Conservation (phyloP, 1,139 yeast species). For the Lodderomyces parapsilosis region DNA sequence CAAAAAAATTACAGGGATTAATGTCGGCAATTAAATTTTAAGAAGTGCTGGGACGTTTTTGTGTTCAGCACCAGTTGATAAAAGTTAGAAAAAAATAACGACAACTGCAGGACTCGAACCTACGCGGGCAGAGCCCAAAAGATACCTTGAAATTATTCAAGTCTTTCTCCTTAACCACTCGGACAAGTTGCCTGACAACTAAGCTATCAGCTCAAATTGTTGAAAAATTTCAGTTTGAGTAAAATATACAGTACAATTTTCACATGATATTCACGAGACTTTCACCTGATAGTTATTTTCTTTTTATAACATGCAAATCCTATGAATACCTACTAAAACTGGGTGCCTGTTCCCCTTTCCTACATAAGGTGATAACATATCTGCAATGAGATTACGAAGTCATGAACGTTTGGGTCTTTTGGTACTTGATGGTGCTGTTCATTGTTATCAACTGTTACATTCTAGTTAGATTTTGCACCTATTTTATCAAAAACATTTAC, state of each 20-base stretch:
- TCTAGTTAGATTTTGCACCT: no score
- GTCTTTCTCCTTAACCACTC: constrained; percentile 9
- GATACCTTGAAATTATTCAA: constrained; percentile 6
- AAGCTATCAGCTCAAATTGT: constrained; percentile 1
- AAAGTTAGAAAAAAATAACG: constrained; percentile 3
- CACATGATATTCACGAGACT: neutral
- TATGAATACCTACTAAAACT: no score
- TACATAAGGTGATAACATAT: no score
- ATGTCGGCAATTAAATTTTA: neutral
- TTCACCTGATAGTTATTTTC: no score
- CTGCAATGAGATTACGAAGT: no score
- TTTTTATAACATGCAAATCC: no score
- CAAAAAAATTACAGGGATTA: neutral
- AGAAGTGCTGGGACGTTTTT: neutral
- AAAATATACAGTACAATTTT: neutral
- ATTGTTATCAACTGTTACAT: no score
- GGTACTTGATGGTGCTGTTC: no score
- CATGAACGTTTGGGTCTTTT: no score
- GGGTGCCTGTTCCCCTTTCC: no score
- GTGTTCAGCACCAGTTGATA: neutral
- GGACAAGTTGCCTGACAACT: constrained; percentile 6
- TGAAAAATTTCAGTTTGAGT: neutral
- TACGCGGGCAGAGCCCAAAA: constrained; percentile 9
- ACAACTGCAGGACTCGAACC: constrained; percentile 9
- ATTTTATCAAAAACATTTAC: no score